Evolutionary conservation across 2,329 filamentous ascomycete genomes (phyloP), one percentile per base, ranked within the genome.

Genomic region (Colletotrichum gigasporum): DNA sequence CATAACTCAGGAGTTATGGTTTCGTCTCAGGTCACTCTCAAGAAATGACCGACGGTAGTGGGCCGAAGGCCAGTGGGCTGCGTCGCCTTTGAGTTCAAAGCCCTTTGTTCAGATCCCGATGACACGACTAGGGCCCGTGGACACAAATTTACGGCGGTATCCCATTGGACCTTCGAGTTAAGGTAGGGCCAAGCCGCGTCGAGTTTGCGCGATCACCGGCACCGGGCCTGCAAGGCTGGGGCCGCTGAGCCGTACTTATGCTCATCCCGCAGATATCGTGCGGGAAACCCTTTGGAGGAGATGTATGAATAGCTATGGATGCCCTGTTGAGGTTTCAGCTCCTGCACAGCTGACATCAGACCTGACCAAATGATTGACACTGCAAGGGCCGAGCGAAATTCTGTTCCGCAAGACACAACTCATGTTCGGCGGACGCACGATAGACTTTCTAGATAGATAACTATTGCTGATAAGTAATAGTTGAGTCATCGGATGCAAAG

Each of bases 61-160:
- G 4, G 24, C 20, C 24, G 32, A 16, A 28, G 28, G 37, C 8
- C 37, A 12, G 14, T 18, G 14, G 18, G 37, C 1, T 26, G 26
- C 2, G 0, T 9, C 22, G 24, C 5, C n/a, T 22, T 32, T 26
- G 34, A 39, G 24, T 57, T 51, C 34, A 57, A 50, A 37, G 26
- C 34, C 59, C 59, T 52, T 14, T 11, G 6, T 57, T 37, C 52
- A 57, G n/a, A 63, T 44, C 16, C 35, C 44, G 53, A 50, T 16
- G 28, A 16, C 35, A 53, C 12, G 28, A 16, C 10, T n/a, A 20
- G 41, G 18, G 26, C 10, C 22, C 4, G 41, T 14, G 18, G 41
- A 10, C 11, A 44, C 18, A 16, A 2, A 6, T 10, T 14, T 14
- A 24, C 10, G 10, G 18, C 18, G 18, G 11, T 1, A 26, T 26